phyloP scores from a whole-genome alignment of 176 grass and related monocot genomes.

The Paspalum notatum region DNA sequence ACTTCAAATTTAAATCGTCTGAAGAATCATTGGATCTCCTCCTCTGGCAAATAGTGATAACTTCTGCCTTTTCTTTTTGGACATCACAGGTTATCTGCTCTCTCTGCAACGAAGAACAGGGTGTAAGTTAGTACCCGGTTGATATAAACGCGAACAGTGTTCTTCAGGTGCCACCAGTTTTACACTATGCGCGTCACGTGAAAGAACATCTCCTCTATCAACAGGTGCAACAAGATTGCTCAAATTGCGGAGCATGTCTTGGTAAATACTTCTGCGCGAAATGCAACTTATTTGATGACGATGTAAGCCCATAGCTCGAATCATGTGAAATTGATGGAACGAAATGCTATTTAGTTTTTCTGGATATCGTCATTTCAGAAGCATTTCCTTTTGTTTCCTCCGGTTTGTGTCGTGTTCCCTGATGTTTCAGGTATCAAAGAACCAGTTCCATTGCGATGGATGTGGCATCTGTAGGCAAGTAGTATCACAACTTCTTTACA shows the following conservation, averaged over 20 bases:
- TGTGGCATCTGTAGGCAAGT: conserved; percentile 80
- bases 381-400: conserved; percentile 23
- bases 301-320: conserved; percentile 48
- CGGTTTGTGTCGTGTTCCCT: not conserved
- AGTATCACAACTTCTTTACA: not conserved
- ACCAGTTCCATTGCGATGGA: conserved; percentile 73
- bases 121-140: conserved; percentile 50
- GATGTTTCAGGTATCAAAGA: conserved; percentile 62
- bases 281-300: conserved; percentile 86
- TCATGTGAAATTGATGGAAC: not conserved
- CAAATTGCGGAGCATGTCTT: conserved; percentile 58
- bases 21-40: conserved; percentile 13
- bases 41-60: conserved; percentile 13
- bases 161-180: not conserved
- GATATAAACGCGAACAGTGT: not conserved
- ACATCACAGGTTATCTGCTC: conserved; percentile 80
- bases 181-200: not conserved
- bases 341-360: not conserved
- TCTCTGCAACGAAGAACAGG: conserved; percentile 75
- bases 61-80: conserved; percentile 17
- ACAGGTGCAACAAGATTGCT: conserved; percentile 70
- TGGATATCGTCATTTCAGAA: not conserved
- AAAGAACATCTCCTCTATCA: not conserved
- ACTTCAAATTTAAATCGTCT: not conserved
- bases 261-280: conserved; percentile 71